These are phyloP conservation scores for Metschnikowia lunata DNA, from an alignment of 805 yeast genomes.

Conservation along the genomic window DNA sequence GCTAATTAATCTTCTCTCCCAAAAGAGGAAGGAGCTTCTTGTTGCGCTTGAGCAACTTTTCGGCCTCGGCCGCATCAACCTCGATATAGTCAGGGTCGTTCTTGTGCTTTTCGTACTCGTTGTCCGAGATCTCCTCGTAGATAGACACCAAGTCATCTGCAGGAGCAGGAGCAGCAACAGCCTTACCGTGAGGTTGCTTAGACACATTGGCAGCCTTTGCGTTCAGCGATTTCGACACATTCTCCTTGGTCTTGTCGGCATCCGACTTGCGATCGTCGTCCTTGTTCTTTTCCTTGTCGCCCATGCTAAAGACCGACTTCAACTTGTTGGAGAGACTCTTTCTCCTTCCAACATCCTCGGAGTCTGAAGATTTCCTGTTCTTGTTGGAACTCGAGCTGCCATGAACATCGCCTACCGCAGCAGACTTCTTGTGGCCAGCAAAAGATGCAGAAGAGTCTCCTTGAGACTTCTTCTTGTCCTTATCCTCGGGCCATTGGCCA, in stretches of 20 bases:
- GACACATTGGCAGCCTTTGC: conserved; percentile 8
- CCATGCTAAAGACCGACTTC: conserved; percentile 17
- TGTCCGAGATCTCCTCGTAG: conserved; percentile 48
- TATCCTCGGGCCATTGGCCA: conserved; percentile 14
- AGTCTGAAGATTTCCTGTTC: not conserved
- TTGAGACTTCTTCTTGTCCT: not conserved
- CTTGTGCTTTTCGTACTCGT: conserved; percentile 42
- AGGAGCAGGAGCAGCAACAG: conserved; percentile 12
- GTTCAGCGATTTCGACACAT: not conserved
- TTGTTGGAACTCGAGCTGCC: not conserved
- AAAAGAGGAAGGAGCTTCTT: conserved; percentile 6
- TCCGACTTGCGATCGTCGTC: conserved; percentile 1
- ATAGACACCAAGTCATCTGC: conserved; percentile 18
- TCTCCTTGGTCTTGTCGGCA: conserved; percentile 1
- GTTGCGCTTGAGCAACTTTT: conserved; percentile 14
- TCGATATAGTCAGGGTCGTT: conserved; percentile 49
- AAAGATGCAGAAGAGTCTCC: not conserved
- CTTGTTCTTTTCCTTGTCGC: conserved; percentile 7
- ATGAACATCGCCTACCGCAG: not conserved
- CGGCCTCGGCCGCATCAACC: conserved; percentile 18
- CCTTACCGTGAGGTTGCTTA: conserved; percentile 9
- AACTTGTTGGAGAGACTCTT: conserved; percentile 16
- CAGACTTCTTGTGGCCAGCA: not conserved
- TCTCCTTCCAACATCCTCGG: conserved; percentile 11
- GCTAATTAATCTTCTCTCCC: not conserved